A percentile compares a stretch with the other conserved stretches of the same genome.
Conservation (phyloP, 495 filamentous ascomycete genomes). For the Aspergillus haitiensis region DNA sequence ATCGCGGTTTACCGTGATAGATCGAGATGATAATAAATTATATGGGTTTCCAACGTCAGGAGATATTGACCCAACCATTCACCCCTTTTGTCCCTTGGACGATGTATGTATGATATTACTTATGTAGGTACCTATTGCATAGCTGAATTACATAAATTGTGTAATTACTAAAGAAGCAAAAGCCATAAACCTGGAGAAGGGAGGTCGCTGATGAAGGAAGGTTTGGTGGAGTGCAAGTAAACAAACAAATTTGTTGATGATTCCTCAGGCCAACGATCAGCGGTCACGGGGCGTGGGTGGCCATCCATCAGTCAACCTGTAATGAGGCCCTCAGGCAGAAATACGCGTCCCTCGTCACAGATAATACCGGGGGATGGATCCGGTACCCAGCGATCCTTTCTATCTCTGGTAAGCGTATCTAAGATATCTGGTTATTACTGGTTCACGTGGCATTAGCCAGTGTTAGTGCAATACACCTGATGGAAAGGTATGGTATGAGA, state of each 20-base stretch:
- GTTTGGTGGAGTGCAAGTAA: no score
- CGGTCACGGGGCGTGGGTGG: background rate
- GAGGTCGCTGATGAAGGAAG: no score
- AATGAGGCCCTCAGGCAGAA: constrained; percentile 9
- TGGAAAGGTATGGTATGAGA: constrained; percentile 17
- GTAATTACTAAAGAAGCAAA: background rate
- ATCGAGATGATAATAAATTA: no score
- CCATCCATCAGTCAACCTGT: background rate
- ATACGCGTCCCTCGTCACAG: constrained; percentile 4
- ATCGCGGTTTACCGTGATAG: no score
- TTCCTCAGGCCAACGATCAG: background rate
- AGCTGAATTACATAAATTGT: background rate
- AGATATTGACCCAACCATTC: no score
- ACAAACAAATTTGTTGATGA: background rate
- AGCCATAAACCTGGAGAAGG: background rate
- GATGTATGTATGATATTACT: no score
- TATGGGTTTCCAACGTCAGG: no score
- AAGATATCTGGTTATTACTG: background rate
- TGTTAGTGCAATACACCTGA: constrained; percentile 17
- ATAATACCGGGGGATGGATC: constrained; percentile 30
- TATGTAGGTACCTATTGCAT: no score
- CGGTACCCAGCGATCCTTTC: constrained; percentile 9
- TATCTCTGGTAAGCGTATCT: background rate
- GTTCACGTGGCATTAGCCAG: background rate
- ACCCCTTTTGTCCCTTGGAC: no score